Evolutionary conservation across 1,139 yeast genomes (phyloP), one percentile per base, ranked within the genome.

Genomic region (Zygosaccharomyces pseudobailii): DNA sequence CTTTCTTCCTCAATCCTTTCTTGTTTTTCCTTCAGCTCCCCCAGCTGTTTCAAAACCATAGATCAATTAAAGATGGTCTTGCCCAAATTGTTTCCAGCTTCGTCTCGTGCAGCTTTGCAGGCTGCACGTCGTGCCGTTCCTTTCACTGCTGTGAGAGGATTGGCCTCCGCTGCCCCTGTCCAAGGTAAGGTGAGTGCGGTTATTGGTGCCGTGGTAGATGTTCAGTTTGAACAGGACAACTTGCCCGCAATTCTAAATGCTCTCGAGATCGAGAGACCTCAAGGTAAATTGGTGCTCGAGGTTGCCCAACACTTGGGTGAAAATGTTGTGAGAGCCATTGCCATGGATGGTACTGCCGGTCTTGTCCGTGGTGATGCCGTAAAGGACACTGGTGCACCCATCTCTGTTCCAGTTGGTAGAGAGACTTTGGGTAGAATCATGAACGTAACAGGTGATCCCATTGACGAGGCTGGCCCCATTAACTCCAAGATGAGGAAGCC

Each of bases 341-440:
- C 98, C 72, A 92, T 92, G 98, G 98, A 92, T 76, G 98, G 97
- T 87, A 92, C 98, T 66, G 97, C 92, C 75, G 98, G 98, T 88
- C 85, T 92, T 70, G 96, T 89, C 68, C 92, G 98, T 84, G 98
- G 98, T 74, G 85, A 87, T 69, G 55, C 78, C 54, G 98, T 92
- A 68, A 65, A 71, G 61, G 98, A 92, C 79, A 90, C 97, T 59
- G 98, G 98, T 74, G 81, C 96, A 59, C 98, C 98, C 75, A 92
- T 92, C 72, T 84, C 96, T 65, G 95, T 92, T 66, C 98, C 98
- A 65, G 98, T 92, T 62, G 98, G 98, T 72, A 90, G 95, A 76
- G 97, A 92, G 73, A 90, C 97, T 59, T 82, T 92, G 70, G 98
- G 98, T 73, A 89, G 98, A 82, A 92, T 92, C 71, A 84, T 92